Conservation (phyloP, 192 early-diverging fungal species). For the Coemansia sp. region DNA sequence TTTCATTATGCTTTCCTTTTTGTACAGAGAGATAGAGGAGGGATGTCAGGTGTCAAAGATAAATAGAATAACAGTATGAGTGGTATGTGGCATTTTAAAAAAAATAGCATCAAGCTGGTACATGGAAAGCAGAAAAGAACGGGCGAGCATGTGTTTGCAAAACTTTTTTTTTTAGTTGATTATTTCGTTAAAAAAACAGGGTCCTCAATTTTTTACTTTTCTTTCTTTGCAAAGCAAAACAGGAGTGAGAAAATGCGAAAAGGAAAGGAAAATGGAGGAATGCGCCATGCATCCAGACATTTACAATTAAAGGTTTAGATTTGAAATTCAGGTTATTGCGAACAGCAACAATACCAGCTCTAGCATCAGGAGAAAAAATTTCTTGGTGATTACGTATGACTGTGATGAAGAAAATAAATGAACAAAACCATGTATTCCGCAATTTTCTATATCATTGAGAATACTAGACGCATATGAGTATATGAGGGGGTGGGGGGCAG, state of each 20-base stretch:
- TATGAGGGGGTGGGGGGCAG: neutral
- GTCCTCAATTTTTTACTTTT: neutral
- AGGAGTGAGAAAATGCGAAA: neutral
- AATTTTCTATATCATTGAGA: neutral
- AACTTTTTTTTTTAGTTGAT: neutral
- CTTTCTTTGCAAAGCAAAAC: neutral
- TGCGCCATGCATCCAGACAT: neutral
- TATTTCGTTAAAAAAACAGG: neutral
- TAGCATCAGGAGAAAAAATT: neutral
- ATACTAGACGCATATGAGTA: neutral
- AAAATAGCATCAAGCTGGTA: neutral
- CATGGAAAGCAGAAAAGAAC: neutral
- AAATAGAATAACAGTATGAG: neutral
- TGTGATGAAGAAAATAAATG: neutral
- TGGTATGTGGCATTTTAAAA: neutral
- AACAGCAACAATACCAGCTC: neutral
- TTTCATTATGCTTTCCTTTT: neutral
- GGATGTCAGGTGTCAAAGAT: neutral
- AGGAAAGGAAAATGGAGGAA: neutral
- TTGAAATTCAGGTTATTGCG: neutral
- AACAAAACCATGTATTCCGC: neutral
- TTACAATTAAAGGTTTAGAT: neutral
- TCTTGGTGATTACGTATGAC: slow-evolving; percentile 2
- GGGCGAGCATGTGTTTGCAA: neutral
- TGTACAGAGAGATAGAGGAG: neutral